These are phyloP conservation scores for Leccinum disarticulatum DNA, from an alignment of 768 basidiomycete species.

Conservation along the genomic window DNA sequence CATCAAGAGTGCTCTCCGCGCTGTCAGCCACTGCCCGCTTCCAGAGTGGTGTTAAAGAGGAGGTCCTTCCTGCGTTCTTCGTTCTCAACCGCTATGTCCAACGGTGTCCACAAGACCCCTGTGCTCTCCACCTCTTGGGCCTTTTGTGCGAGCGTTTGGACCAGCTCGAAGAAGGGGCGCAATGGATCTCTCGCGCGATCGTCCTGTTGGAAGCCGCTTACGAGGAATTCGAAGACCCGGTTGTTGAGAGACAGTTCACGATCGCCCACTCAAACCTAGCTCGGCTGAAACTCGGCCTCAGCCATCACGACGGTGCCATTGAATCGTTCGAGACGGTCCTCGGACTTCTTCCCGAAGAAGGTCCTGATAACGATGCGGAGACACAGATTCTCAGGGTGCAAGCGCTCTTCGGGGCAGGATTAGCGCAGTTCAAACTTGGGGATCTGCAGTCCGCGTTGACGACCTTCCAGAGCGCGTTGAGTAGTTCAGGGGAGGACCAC, in stretches of 20 bases:
- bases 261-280: slow-evolving; percentile 83
- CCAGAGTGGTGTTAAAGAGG: slow-evolving; percentile 35
- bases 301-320: slow-evolving; percentile 58
- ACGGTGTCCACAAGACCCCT: slow-evolving; percentile 63
- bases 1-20: slow-evolving; percentile 54
- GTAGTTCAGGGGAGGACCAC: slow-evolving; percentile 47
- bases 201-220: slow-evolving; percentile 79
- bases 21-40: slow-evolving; percentile 26
- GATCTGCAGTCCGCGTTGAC: slow-evolving; percentile 62
- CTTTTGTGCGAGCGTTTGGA: slow-evolving; percentile 85
- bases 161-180: slow-evolving; percentile 59
- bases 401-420: slow-evolving; percentile 66
- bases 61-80: slow-evolving; percentile 77
- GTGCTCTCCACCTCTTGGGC: slow-evolving; percentile 79
- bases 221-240: slow-evolving; percentile 80
- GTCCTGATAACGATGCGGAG: slow-evolving; percentile 32
- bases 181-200: slow-evolving; percentile 61
- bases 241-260: slow-evolving; percentile 74
- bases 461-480: slow-evolving; percentile 66
- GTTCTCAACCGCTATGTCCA: slow-evolving; percentile 74
- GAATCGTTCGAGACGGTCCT: slow-evolving; percentile 72
- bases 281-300: slow-evolving; percentile 63
- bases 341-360: slow-evolving; percentile 62
- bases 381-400: slow-evolving; percentile 54
- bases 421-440: slow-evolving; percentile 67